Evolutionary conservation across 345 rosid species (phyloP).

Genomic region (Salix arbutifolia): DNA sequence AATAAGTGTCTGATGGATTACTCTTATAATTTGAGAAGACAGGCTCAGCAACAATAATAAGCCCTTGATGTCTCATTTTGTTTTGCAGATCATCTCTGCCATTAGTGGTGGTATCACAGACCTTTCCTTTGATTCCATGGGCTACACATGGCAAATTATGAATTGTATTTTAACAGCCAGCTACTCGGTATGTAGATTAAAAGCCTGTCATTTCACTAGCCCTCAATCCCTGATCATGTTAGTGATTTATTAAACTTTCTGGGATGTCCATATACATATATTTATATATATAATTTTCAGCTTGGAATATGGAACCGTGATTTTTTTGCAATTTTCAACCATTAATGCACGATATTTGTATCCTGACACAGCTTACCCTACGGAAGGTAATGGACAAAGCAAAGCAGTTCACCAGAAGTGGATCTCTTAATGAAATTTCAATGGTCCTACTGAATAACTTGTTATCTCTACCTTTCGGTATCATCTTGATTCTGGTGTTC

Average conservation of each 20-base stretch:
- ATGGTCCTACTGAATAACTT: constrained; percentile 93
- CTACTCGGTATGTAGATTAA: constrained; percentile 57
- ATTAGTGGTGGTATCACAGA: constrained; percentile 78
- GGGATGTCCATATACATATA: no score
- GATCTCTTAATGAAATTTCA: constrained; percentile 73
- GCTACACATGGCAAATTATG: constrained; percentile 73
- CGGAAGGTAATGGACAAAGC: constrained; percentile 86
- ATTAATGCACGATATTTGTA: constrained; percentile 9
- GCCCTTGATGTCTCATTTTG: neutral
- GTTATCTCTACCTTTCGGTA: constrained; percentile 71
- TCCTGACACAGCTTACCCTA: constrained; percentile 60
- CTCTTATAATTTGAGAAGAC: neutral
- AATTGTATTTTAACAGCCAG: constrained; percentile 87
- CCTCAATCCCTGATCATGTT: neutral
- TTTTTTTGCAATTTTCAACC: neutral
- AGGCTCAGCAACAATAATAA: neutral
- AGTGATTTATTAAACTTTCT: constrained; percentile 1
- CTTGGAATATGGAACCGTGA: neutral
- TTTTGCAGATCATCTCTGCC: constrained; percentile 78
- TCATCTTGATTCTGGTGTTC: constrained; percentile 54
- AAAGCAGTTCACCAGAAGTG: constrained; percentile 66
- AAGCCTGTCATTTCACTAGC: neutral
- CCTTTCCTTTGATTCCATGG: constrained; percentile 67
- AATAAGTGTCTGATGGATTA: neutral
- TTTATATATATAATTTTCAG: constrained; percentile 12